A percentile compares a stretch with the other conserved stretches of the same genome.
These are phyloP conservation scores for Phlyctochytrium planicorne DNA, from an alignment of 192 early-diverging fungal species.

Conservation along the genomic window DNA sequence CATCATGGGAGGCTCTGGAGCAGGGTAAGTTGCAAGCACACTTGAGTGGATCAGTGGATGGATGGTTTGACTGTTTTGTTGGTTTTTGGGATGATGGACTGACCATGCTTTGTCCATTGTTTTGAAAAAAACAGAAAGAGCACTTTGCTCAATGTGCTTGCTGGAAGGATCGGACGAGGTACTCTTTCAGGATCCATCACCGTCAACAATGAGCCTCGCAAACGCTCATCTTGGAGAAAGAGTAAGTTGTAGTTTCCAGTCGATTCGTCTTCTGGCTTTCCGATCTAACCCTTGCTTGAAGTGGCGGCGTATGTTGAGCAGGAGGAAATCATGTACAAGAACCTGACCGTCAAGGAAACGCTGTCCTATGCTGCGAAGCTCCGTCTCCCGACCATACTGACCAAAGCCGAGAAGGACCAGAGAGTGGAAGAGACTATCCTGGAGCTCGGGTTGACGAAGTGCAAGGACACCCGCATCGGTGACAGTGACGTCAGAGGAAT, in stretches of 20 bases:
- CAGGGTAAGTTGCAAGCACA: too few relatives aligned
- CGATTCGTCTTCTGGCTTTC: too few relatives aligned
- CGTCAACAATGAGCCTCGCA: conserved; percentile 78
- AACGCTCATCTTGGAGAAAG: conserved; percentile 54
- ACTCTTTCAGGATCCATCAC: conserved; percentile 72
- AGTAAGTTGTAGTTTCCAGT: conserved; percentile 24
- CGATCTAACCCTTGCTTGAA: conserved; percentile 13
- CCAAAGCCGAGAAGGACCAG: conserved; percentile 10
- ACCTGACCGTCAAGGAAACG: conserved; percentile 55
- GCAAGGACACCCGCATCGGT: conserved; percentile 32
- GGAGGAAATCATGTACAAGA: conserved; percentile 44
- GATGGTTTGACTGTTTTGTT: too few relatives aligned
- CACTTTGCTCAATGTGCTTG: conserved; percentile 85
- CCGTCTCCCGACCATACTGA: conserved; percentile 44
- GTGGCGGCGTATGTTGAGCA: conserved; percentile 43
- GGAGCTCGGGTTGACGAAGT: conserved; percentile 34
- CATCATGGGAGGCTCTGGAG: conserved; percentile 84
- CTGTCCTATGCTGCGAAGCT: conserved; percentile 66
- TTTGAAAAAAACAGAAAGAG: too few relatives aligned
- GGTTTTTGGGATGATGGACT: too few relatives aligned
- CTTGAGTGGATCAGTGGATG: too few relatives aligned
- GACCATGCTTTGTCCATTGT: too few relatives aligned
- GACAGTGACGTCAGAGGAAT: conserved; percentile 44
- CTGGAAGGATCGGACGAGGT: conserved; percentile 75
- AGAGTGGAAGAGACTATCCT: conserved; percentile 33